Conservation (phyloP, 2,329 filamentous ascomycete genomes). For the Penicillium janthinellum region DNA sequence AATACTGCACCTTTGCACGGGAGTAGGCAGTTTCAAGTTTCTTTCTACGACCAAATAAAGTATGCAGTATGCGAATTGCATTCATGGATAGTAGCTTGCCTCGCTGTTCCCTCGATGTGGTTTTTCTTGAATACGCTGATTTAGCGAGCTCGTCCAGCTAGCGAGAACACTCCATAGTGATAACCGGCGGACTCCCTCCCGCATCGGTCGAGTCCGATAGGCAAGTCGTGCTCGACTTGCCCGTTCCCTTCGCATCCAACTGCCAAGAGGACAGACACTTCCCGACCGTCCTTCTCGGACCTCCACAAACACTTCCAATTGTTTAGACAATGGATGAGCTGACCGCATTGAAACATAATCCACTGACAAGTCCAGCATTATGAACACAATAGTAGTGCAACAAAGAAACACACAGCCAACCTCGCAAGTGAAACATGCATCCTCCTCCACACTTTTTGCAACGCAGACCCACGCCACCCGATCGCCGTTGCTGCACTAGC, state of each 20-base stretch:
- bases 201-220: not conserved
- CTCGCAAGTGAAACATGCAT: not conserved
- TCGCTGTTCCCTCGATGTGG: not conserved
- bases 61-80: not conserved
- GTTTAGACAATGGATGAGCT: not conserved
- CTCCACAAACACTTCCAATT: not conserved
- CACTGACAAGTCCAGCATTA: not conserved
- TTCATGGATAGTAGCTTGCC: not conserved
- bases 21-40: not conserved
- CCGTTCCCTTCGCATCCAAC: not conserved
- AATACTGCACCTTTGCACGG: too few relatives aligned
- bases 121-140: not conserved
- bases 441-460: not conserved
- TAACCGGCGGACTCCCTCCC: not conserved
- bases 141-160: not conserved
- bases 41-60: not conserved
- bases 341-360: not conserved
- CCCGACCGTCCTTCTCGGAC: not conserved
- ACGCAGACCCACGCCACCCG: conserved; percentile 9
- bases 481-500: conserved; percentile 22
- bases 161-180: not conserved
- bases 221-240: conserved; percentile 3
- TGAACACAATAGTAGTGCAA: too few relatives aligned
- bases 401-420: too few relatives aligned
- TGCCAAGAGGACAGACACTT: not conserved